phyloP scores from a whole-genome alignment of 371 early-diverging fungal species.

The Mortierella sp. region DNA sequence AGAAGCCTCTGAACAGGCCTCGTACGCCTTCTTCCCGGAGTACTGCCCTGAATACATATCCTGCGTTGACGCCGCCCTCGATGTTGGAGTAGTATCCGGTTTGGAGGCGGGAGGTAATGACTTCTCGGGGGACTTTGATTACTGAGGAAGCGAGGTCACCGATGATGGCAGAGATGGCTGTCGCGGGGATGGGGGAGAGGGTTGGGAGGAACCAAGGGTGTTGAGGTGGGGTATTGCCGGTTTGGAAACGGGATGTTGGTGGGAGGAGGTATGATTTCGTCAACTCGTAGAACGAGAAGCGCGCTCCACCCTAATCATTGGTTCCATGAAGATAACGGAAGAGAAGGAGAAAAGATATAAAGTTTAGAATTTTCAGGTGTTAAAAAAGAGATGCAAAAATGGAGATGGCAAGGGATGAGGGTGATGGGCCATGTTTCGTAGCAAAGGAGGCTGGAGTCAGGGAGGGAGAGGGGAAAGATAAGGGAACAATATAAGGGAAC shows the following conservation, averaged over 20 bases:
- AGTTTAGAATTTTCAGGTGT: slow-evolving; percentile 2
- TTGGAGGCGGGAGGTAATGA: slow-evolving; percentile 85
- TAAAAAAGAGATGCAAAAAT: neutral
- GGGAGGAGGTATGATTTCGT: slow-evolving; percentile 75
- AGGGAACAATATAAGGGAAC: no score
- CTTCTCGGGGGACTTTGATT: slow-evolving; percentile 89
- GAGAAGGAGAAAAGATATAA: neutral
- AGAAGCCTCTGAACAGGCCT: slow-evolving; percentile 85
- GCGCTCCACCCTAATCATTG: slow-evolving; percentile 72
- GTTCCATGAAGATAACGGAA: neutral
- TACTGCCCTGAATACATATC: slow-evolving; percentile 69
- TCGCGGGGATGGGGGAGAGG: slow-evolving; percentile 67
- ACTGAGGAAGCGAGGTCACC: slow-evolving; percentile 85
- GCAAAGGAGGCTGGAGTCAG: no score
- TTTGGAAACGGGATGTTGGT: slow-evolving; percentile 52
- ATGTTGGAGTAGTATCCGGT: slow-evolving; percentile 70
- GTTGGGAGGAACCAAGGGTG: slow-evolving; percentile 59
- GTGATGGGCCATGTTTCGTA: slow-evolving; percentile 6
- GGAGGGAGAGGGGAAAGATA: neutral
- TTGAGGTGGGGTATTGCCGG: slow-evolving; percentile 35
- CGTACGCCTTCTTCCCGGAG: slow-evolving; percentile 74
- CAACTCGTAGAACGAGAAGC: slow-evolving; percentile 84
- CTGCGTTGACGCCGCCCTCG: slow-evolving; percentile 58
- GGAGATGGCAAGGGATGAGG: neutral
- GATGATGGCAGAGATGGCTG: slow-evolving; percentile 81